Base-by-base conservation (phyloP, 106 monocot species). In the Acorus gramineus region DNA sequence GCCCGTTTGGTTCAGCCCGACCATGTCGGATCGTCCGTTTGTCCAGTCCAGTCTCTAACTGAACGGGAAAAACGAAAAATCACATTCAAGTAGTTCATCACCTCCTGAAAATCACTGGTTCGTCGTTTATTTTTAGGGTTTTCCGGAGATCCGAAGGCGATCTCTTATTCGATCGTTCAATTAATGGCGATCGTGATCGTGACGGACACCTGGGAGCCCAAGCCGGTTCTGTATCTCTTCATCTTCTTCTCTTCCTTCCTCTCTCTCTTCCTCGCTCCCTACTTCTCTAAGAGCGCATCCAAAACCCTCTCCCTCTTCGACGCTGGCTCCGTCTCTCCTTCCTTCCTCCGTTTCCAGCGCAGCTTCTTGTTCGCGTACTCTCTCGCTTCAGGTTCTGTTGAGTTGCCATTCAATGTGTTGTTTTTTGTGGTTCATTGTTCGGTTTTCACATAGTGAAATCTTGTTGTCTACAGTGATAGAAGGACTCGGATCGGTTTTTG, bases 331-430 rank as follows among this genome's bases (percentile, higher is more conserved):
- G 42, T 72, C 2, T 59, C 77, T 2, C 74, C 82, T 28, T 1
- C 28, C 2, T 90, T 94, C 66, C 75, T 84, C 8, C 76, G 87
- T 4, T 91, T 96, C 78, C 96, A 85, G 76, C 59, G 80, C 47
- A 66, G 76, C 14, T 96, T 96, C 81, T 66, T 96, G 66, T 47
- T 91, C 44, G 56, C 91, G 6, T 87, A 79, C 72, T 87, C 82
- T n/a, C 65, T 96, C 49, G 87, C 87, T 59, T 81, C 90, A 43
- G 82, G 90, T 96, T 4, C 52, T 49, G 64, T 51, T 28, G 11
- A 4, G 3, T 64, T 42, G n/a, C 50, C 6, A 58, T 9, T 58
- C 57, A 50, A 50, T 49, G 3, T 66, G 8, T 44, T 11, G n/a
- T 56, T 67, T 56, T 67, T 11, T 46, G 46, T 45, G 66, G 42